Evolutionary conservation across 768 basidiomycete genomes (phyloP), one percentile per base, ranked within the genome.

Genomic region (Holtermannia corniformis): DNA sequence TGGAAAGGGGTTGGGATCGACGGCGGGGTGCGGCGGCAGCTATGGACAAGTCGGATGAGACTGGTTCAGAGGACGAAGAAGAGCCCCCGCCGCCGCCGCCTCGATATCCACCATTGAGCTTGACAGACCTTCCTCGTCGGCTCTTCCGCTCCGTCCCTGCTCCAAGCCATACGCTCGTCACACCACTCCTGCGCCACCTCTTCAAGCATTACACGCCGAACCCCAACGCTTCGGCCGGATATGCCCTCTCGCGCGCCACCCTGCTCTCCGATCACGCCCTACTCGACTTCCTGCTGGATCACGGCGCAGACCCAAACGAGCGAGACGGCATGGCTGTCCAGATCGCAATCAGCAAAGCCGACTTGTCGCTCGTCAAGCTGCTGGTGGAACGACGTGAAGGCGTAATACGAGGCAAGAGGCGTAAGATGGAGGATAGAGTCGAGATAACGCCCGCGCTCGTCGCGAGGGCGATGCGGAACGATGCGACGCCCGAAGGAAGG

Each of bases 221-320:
- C 25, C 64, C 78, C 12, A 81, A 92, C 68, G 80, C 85, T 5
- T 77, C 86, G 68, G 76, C 79, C 2, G 92, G 91, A 1, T 95
- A 91, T 64, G 83, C 85, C 0, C 80, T 95, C 40, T 82, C 81
- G 14, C 82, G 80, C 58, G 88, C 91, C 1, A 86, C 89, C 1
- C 76, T 82, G 32, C 81, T 79, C 0, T 75, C 75, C 20, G 83
- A 83, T 57, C 50, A 77, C 1, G 81, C 82, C 2, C 79, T 95
- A 5, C 75, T 90, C 1, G 74, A 70, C 21, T 83, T 87, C 59
- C 77, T 96, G 14, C 80, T 95, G 46, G 74, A 75, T 2, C 75
- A 82, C 19, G 84, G 82, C 2, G 90, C 87, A 0, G 83, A 83
- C 11, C 90, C 91, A 0, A 63, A 64, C 3, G 72, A 72, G 56